Evolutionary conservation across 2,329 filamentous ascomycete species (phyloP), one percentile per base, ranked within the genome.

Genomic region (Colletotrichum sp.): DNA sequence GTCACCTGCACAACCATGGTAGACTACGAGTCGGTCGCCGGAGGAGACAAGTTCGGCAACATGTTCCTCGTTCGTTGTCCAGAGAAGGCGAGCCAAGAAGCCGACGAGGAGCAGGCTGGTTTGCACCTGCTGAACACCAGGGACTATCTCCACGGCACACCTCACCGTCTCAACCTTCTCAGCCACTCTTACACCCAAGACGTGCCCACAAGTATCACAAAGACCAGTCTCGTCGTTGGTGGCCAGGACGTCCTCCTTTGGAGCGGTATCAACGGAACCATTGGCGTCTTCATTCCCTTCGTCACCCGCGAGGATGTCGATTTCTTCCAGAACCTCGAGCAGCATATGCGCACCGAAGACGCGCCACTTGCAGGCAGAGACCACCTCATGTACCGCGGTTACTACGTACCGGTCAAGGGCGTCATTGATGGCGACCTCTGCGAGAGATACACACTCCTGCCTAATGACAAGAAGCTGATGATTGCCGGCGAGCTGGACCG

Each of bases 31-130:
- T 98, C 97, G 2, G 93, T 95, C 28, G 96, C 96, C 4, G 97
- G 96, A 44, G 96, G 96, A 44, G 97, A 99, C 87, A 99, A 98
- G 83, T 99, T 99, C 79, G 98, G 97, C 77, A 99, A 99, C 81
- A 86, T 99, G 18, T 99, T 96, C 93, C 91, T 99, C 60, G 90
- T 99, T 34, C 94, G 97, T 64, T 97, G 95, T 81, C 96, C 96
- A 0, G 89, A 93, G 76, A 97, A 98, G 83, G 93, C 94, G 9
- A 98, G 95, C 49, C 94, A 96, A 79, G 95, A 98, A 83, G 94
- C 96, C 0, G 97, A 99, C 81, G 97, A 98, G 84, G 95, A 98
- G 77, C 95, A 95, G 63, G 95, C 95, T 5, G 96, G 96, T 16
- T 93, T 96, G 4, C 96, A 98, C 85, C 91, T 99, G n/a, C 90